Evolutionary conservation across 2,329 filamentous ascomycete species (phyloP), one percentile per base, ranked within the genome.

Genomic region (Cladophialophora bantiana): DNA sequence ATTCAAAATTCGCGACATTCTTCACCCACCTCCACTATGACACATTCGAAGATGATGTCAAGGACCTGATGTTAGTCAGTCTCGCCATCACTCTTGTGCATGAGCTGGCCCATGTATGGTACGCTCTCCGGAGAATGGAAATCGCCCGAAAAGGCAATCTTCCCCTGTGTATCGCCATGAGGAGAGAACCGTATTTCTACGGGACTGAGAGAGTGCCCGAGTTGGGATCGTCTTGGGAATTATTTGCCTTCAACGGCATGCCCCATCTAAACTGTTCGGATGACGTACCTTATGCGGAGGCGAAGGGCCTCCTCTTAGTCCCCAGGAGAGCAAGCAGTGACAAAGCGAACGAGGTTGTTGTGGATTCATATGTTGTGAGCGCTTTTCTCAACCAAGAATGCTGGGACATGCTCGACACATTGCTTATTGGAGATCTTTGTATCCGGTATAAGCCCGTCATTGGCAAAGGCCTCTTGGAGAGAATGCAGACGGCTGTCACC

Each of bases 1-100:
- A 62, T 15, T 34, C 18, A 4, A 45, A 50, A 45, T 60, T 60
- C 50, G 40, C 35, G 6, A 57, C 50, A 7, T 57, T 57, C 18
- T 61, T 66, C n/a, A 42, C 57, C 7, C 42, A 61, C 34, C 5
- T 15, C 26, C 18, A 40, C 20, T 66, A 57, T 31, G 31, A 54
- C 18, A n/a, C 2, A 20, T 57, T 42, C 15, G 7, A 35, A 48
- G 13, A 13, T 15, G 50, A 55, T 7, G 20, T 55, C 42, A 62
- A 48, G 18, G 12, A 62, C 36, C 35, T 58, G 50, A 20, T 61
- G 45, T 15, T 12, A 50, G 18, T 50, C 45, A 50, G 18, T 26
- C 40, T 63, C 12, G 64, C 64, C 32, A 35, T 59, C 12, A 66
- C 64, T 7, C n/a, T 66, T 7, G 42, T 45, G 20, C 64, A 66